Conservation (phyloP, 2,329 filamentous ascomycete genomes). For the Penicillium hesseltinei region DNA sequence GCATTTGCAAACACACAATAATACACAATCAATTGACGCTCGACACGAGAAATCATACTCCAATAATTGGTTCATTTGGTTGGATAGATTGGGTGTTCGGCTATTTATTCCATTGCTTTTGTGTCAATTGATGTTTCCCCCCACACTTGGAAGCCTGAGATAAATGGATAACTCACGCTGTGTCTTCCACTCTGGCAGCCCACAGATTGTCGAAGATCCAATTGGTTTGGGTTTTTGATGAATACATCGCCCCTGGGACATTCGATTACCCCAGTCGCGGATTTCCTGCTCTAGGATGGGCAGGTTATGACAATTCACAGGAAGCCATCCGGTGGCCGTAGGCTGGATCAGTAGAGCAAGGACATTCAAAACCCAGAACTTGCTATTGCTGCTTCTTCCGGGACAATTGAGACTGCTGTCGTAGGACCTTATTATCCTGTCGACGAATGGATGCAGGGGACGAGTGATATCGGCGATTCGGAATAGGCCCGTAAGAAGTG, state of each 20-base stretch:
- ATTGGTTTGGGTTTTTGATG: constrained; percentile 23
- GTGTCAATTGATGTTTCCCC: neutral
- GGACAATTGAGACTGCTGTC: constrained; percentile 20
- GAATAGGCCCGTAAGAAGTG: constrained; percentile 25
- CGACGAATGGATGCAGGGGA: constrained; percentile 10
- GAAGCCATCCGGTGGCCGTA: neutral
- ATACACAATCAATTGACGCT: neutral
- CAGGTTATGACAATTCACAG: constrained; percentile 13
- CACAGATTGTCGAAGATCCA: constrained; percentile 6
- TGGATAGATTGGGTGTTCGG: neutral
- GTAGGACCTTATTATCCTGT: constrained; percentile 19
- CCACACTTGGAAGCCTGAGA: neutral
- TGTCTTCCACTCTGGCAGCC: constrained; percentile 2
- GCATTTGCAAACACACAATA: neutral
- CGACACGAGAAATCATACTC: neutral
- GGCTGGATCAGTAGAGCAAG: constrained; percentile 14
- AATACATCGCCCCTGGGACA: constrained; percentile 10
- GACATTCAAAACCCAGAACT: constrained; percentile 21
- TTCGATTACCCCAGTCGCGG: constrained; percentile 23
- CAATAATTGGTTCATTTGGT: neutral
- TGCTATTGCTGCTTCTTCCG: constrained; percentile 17
- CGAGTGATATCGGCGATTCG: constrained; percentile 20
- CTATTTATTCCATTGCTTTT: neutral
- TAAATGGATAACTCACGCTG: neutral
- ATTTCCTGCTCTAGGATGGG: constrained; percentile 19